Percentiles rank a stretch among this genome's conserved stretches.
phyloP scores from a whole-genome alignment of 192 early-diverging fungal genomes.

The Mortierella hygrophila region DNA sequence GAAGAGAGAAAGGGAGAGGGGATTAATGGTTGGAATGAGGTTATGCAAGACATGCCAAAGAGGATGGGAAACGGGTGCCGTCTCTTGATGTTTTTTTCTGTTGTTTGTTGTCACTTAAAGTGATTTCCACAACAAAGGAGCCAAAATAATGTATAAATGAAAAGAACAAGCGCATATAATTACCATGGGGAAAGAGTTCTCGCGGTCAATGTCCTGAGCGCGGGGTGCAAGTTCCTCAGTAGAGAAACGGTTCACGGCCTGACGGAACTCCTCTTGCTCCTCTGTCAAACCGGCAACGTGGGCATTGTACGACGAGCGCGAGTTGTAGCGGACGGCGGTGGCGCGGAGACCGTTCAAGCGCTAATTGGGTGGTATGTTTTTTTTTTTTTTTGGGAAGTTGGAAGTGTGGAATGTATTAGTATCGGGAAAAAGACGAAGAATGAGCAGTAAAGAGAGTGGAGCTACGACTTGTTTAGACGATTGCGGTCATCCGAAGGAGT shows the following conservation, averaged over 20 bases:
- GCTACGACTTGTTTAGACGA: too few species aligned
- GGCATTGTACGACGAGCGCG: constrained; percentile 72
- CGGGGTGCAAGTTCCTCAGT: constrained; percentile 86
- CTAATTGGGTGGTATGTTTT: constrained; percentile 5
- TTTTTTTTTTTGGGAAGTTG: neutral
- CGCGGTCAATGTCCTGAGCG: constrained; percentile 84
- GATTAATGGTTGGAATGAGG: neutral
- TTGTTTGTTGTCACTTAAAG: neutral
- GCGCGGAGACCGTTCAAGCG: constrained; percentile 35
- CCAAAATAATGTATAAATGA: neutral
- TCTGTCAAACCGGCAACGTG: constrained; percentile 81
- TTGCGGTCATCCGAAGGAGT: too few species aligned
- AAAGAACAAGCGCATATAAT: neutral
- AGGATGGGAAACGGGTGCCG: neutral
- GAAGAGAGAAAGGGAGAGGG: neutral
- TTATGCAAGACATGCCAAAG: neutral
- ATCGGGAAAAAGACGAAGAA: too few species aligned
- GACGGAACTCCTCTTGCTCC: constrained; percentile 81
- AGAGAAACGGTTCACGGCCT: constrained; percentile 80
- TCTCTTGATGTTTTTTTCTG: neutral
- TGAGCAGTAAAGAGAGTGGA: too few species aligned
- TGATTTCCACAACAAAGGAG: neutral
- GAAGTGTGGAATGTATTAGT: neutral
- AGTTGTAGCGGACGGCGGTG: constrained; percentile 33
- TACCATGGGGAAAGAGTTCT: constrained; percentile 90